These are phyloP conservation scores for Saturnispora kantuleensis DNA, from an alignment of 805 yeast genomes.

Conservation along the genomic window DNA sequence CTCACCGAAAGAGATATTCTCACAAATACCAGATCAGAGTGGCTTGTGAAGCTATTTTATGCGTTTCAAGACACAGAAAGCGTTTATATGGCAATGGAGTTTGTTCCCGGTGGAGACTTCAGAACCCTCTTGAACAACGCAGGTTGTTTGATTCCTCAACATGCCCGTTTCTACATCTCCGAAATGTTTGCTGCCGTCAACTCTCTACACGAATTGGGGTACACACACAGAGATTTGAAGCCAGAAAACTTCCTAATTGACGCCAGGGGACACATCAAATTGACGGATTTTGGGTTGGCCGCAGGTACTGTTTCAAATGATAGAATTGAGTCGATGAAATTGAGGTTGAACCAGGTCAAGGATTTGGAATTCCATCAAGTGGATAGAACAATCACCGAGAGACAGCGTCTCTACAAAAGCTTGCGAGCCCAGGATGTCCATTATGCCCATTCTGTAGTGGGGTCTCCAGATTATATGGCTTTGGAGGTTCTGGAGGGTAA, in stretches of 20 bases:
- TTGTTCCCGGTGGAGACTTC: conserved; percentile 99
- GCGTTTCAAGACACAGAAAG: conserved; percentile 91
- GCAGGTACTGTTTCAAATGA: conserved; percentile 92
- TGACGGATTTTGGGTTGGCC: conserved; percentile 95
- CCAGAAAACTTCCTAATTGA: conserved; percentile 92
- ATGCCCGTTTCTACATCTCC: conserved; percentile 87
- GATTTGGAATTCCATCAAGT: conserved; percentile 56
- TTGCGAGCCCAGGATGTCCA: conserved; percentile 68
- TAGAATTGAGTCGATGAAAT: conserved; percentile 85
- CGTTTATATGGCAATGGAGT: conserved; percentile 95
- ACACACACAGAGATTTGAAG: conserved; percentile 92
- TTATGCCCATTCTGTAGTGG: conserved; percentile 91
- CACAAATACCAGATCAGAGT: conserved; percentile 90
- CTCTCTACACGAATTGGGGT: conserved; percentile 88
- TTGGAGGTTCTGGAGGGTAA: conserved; percentile 92
- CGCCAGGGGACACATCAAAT: conserved; percentile 80
- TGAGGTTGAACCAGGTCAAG: conserved; percentile 54
- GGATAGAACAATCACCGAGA: conserved; percentile 71
- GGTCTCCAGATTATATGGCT: conserved; percentile 99
- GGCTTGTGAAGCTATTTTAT: conserved; percentile 89
- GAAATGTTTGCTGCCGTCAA: conserved; percentile 96
- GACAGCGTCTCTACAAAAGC: conserved; percentile 79
- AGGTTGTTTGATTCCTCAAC: conserved; percentile 86
- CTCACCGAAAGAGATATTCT: conserved; percentile 92
- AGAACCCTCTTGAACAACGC: conserved; percentile 90